Evolutionary conservation across 805 yeast genomes (phyloP), one percentile per base, ranked within the genome.

Genomic region (Saccharomyces mikatae): DNA sequence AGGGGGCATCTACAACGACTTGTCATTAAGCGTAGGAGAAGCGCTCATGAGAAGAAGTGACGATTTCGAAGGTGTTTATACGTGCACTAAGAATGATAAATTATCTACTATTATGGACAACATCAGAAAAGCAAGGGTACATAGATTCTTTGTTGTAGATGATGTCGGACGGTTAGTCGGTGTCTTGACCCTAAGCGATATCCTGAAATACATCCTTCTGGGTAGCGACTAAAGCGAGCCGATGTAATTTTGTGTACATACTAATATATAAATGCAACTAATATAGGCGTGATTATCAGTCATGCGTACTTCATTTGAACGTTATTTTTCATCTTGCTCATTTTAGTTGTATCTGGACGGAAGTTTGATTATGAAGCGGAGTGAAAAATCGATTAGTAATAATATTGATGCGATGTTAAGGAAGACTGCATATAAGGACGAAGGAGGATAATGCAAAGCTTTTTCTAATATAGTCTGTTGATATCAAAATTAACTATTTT

Each of bases 11-110:
- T 90, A 92, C 66, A 86, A 90, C 41, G 98, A 94, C 70, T 75
- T 92, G 57, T 86, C 90, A 44, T 75, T 94, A 61, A 85, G 92
- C 55, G 97, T 94, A 3, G 99, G 99, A 2, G 97, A 94, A 70
- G 98, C 98, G 0, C 75, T 94, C 52, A 82, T 94, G 83, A 83
- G 96, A 71, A 67, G 74, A 57, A 84, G 96, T 3, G 97, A 91
- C 62, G 97, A 94, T 68, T 94, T 92, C 64, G 98, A 94, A 71
- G 99, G 99, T 56, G 98, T 94, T 13, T 89, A 90, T 71, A 94
- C 98, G 0, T 94, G 99, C 72, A 89, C 97, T 0, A 77, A 83
- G 60, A 80, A 83, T 61, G 99, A 94, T 69, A 79, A 91, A 58
- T 74, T 94, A 55, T 86, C 92, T 57, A 89, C 96, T 14, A 86